Conservation (phyloP, 257 asterid genomes). For the Echites panduratus region DNA sequence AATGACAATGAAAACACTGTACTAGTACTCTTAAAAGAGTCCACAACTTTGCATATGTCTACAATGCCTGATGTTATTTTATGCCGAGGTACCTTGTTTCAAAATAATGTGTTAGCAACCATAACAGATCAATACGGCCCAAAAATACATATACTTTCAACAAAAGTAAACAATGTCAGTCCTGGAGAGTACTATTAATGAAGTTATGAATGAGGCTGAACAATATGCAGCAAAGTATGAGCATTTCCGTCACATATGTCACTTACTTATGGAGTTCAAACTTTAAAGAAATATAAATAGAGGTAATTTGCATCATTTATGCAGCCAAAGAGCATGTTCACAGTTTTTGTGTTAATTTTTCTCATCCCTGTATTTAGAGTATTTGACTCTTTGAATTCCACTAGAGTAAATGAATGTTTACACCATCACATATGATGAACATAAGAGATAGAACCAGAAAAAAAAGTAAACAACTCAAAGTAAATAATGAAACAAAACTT, state of each 20-base stretch:
- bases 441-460: no score
- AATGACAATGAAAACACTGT: not conserved
- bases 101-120: not conserved
- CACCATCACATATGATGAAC: not conserved
- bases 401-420: not conserved
- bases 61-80: not conserved
- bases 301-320: not conserved
- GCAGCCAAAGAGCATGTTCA: not conserved
- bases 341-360: not conserved
- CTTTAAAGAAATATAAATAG: not conserved
- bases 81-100: not conserved
- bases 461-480: no score
- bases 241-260: not conserved
- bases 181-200: not conserved
- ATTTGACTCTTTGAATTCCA: not conserved
- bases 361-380: not conserved
- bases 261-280: not conserved
- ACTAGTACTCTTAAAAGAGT: no score
- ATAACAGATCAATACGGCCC: not conserved
- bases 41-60: not conserved
- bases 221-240: not conserved
- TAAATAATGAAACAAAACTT: no score
- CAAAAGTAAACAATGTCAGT: not conserved
- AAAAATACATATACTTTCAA: not conserved
- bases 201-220: not conserved